These are phyloP conservation scores for Populus deltoides DNA, from an alignment of 345 rosid genomes.

Conservation along the genomic window DNA sequence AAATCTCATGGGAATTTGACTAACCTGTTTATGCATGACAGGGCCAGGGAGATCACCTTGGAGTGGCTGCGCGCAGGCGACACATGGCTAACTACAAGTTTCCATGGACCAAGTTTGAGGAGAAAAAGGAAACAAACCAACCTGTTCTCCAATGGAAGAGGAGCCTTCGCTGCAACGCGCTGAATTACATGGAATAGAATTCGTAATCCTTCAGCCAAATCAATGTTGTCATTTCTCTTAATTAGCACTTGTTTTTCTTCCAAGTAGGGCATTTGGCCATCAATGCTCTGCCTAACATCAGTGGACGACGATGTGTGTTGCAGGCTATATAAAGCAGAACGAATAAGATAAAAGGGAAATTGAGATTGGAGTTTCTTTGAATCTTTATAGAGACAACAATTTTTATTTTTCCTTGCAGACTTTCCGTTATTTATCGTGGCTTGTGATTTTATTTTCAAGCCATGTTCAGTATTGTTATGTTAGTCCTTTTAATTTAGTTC, in stretches of 20 bases:
- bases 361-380: too few relatives aligned
- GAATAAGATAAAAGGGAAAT: too few relatives aligned
- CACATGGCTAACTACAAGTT: neutral
- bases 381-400: too few relatives aligned
- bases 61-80: neutral
- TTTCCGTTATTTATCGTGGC: neutral
- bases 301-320: too few relatives aligned
- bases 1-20: too few relatives aligned
- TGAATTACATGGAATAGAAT: neutral
- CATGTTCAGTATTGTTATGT: conserved; percentile 6
- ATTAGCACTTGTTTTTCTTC: too few relatives aligned
- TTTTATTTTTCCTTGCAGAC: too few relatives aligned
- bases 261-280: too few relatives aligned
- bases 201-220: too few relatives aligned
- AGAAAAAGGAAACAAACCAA: neutral
- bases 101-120: neutral
- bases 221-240: too few relatives aligned
- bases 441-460: conserved; percentile 8
- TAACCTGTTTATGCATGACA: neutral
- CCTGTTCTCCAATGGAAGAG: neutral
- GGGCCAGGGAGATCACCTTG: neutral
- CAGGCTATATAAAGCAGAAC: too few relatives aligned
- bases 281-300: too few relatives aligned
- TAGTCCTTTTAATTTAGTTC: neutral
- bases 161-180: neutral